A percentile compares a stretch with the other conserved stretches of the same genome.
Evolutionary conservation across 1,284 basidiomycete genomes (phyloP).

Genomic region (Naganishia sp.): DNA sequence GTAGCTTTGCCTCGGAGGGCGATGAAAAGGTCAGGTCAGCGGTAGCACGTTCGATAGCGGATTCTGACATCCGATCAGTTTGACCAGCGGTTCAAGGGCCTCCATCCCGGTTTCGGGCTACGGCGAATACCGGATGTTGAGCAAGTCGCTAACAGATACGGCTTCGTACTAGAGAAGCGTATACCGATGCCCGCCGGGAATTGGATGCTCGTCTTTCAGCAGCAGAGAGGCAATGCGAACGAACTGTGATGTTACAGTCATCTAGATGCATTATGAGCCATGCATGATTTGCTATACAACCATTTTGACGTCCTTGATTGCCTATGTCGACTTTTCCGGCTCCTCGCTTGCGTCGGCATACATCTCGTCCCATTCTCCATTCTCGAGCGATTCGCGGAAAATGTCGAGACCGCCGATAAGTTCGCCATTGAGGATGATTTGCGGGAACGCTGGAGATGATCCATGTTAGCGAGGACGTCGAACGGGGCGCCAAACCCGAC

Average conservation of each 20-base stretch:
- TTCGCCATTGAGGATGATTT: constrained; percentile 84
- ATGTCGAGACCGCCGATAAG: constrained; percentile 72
- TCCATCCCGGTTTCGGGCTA: constrained; percentile 18
- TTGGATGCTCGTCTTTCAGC: constrained; percentile 16
- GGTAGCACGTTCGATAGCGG: neutral
- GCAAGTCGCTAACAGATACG: neutral
- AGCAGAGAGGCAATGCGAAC: neutral
- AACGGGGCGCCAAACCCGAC: constrained; percentile 30
- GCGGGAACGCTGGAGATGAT: constrained; percentile 51
- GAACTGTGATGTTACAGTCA: neutral
- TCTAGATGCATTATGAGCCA: neutral
- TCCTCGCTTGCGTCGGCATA: constrained; percentile 32
- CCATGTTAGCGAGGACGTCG: neutral
- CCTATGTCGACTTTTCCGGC: constrained; percentile 2
- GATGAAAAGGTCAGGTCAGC: constrained; percentile 8
- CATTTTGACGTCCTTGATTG: neutral
- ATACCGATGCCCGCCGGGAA: constrained; percentile 21
- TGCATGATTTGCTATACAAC: neutral
- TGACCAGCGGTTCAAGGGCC: constrained; percentile 16
- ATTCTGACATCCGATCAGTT: constrained; percentile 3
- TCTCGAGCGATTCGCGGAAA: constrained; percentile 64
- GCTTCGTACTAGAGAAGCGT: constrained; percentile 11
- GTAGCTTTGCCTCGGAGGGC: constrained; percentile 27
- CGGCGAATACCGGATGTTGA: constrained; percentile 16
- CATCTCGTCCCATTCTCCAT: constrained; percentile 52